These are phyloP conservation scores for Trichophyton schoenleinii DNA, from an alignment of 2,329 filamentous ascomycete genomes.

Conservation along the genomic window DNA sequence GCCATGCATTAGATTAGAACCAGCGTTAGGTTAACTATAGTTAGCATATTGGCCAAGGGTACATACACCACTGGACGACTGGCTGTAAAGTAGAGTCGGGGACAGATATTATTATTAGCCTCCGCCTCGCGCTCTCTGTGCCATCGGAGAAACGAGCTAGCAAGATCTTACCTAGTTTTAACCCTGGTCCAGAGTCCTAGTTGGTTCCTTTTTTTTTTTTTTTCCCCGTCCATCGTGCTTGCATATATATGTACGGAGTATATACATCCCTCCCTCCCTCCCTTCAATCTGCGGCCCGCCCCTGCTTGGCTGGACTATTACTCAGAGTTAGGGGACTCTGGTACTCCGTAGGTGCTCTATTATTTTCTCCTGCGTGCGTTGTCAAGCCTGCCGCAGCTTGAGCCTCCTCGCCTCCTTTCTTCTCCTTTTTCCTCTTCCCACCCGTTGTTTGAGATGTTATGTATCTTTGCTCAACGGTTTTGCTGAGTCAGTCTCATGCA, in stretches of 20 bases:
- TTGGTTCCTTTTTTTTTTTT: not conserved
- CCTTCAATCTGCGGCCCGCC: not conserved
- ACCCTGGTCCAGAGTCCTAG: not conserved
- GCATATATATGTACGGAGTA: not conserved
- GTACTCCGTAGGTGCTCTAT: not conserved
- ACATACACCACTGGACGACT: not conserved
- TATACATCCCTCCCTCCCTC: not conserved
- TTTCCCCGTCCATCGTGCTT: not conserved
- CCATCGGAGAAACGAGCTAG: not conserved
- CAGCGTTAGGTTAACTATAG: not conserved
- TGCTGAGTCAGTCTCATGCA: conserved; percentile 1
- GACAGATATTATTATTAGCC: not conserved
- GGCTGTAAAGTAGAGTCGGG: not conserved
- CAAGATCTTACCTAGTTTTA: not conserved
- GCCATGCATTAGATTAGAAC: not conserved
- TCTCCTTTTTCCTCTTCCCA: not conserved
- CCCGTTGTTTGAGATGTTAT: not conserved
- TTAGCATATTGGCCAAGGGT: not conserved
- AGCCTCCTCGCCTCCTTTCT: not conserved
- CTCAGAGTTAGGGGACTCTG: not conserved
- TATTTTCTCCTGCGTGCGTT: not conserved
- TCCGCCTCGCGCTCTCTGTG: not conserved
- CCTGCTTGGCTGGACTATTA: conserved; percentile 1
- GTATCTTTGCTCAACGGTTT: not conserved
- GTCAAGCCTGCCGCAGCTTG: not conserved